Percentiles rank a stretch among this genome's conserved stretches.
Conservation (phyloP, 1,284 basidiomycete species). For the Ganoderma lingzhi region DNA sequence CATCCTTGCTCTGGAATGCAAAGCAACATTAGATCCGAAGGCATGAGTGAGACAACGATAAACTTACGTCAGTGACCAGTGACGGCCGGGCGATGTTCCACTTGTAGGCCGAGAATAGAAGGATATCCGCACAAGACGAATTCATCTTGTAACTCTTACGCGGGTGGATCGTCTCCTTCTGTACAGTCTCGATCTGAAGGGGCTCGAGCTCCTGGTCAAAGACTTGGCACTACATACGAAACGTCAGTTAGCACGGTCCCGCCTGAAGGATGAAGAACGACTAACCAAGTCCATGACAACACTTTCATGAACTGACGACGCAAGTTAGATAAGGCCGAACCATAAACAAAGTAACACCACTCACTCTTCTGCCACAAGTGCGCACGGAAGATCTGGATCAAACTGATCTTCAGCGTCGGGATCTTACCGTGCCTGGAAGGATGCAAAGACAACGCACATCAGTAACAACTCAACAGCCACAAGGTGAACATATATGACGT, state of each 20-base stretch:
- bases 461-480: constrained; percentile 21
- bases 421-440: constrained; percentile 92
- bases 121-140: constrained; percentile 95
- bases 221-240: constrained; percentile 81
- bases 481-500: constrained; percentile 33
- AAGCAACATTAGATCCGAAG: not conserved
- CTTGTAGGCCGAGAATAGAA: constrained; percentile 97
- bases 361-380: constrained; percentile 99
- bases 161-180: constrained; percentile 99
- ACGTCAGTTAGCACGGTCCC: not conserved
- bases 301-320: constrained; percentile 75
- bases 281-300: constrained; percentile 95
- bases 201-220: constrained; percentile 99
- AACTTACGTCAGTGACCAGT: constrained; percentile 88
- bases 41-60: not conserved
- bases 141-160: constrained; percentile 99
- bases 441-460: constrained; percentile 9
- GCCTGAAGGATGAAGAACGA: constrained; percentile 28
- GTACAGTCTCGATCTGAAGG: constrained; percentile 98
- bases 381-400: constrained; percentile 99
- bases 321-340: constrained; percentile 12
- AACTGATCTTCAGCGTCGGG: constrained; percentile 95
- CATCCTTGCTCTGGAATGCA: constrained; percentile 81
- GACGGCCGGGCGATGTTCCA: constrained; percentile 99
- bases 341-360: constrained; percentile 42